These are phyloP conservation scores for Turnera subulata DNA, from an alignment of 345 rosid genomes.

Conservation along the genomic window DNA sequence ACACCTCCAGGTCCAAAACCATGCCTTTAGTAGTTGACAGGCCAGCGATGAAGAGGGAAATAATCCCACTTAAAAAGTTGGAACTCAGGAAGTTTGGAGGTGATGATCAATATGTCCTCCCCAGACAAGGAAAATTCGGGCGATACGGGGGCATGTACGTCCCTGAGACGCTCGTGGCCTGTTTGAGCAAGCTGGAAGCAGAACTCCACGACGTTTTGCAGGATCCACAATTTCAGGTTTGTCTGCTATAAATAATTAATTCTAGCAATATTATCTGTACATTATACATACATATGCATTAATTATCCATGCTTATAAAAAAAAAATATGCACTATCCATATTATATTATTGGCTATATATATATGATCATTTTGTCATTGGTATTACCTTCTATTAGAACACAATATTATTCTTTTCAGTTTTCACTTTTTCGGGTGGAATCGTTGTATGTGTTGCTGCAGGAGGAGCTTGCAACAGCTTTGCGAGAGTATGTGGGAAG, in stretches of 20 bases:
- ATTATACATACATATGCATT: too few species aligned
- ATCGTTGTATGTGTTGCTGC: background rate
- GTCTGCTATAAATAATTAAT: too few species aligned
- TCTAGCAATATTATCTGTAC: too few species aligned
- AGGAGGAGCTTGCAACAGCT: constrained; percentile 61
- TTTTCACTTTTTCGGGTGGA: background rate
- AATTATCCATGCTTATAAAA: too few species aligned
- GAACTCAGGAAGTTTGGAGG: background rate
- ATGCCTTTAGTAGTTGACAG: too few species aligned
- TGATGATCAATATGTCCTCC: too few species aligned
- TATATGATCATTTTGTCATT: background rate
- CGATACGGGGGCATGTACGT: constrained; percentile 76
- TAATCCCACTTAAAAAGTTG: background rate
- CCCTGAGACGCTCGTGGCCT: constrained; percentile 57
- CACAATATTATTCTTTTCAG: background rate
- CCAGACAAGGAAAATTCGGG: constrained; percentile 45
- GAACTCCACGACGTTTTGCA: constrained; percentile 38
- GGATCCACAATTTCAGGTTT: constrained; percentile 68
- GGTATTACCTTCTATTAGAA: background rate
- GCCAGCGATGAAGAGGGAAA: too few species aligned
- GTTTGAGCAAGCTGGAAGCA: constrained; percentile 53
- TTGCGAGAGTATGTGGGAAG: constrained; percentile 78
- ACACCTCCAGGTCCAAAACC: background rate
- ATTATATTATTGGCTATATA: too few species aligned
- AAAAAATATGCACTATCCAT: too few species aligned